Conservation (phyloP, 106 monocot species). For the Dioscorea zingiberensis region DNA sequence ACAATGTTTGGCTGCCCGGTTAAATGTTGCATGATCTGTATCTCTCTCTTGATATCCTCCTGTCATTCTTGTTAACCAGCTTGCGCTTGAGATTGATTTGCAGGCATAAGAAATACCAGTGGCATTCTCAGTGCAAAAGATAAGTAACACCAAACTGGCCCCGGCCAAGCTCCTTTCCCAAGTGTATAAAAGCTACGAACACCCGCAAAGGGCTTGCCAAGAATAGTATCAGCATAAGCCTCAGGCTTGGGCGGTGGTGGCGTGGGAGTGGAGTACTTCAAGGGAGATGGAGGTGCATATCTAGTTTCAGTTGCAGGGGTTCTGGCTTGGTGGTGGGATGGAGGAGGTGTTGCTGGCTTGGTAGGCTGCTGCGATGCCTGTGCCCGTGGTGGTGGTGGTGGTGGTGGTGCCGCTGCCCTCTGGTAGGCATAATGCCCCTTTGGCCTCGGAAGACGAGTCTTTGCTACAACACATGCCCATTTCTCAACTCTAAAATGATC, state of each 20-base stretch:
- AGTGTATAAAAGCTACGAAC: background rate
- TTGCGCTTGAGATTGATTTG: slow-evolving; percentile 11
- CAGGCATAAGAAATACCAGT: slow-evolving; percentile 3
- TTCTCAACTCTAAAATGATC: too few relatives aligned
- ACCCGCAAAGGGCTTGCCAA: slow-evolving; percentile 3
- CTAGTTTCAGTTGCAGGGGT: background rate
- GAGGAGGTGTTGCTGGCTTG: slow-evolving; percentile 2
- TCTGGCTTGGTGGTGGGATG: background rate
- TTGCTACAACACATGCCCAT: slow-evolving; percentile 11
- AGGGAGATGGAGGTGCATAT: background rate
- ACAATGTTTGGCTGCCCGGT: slow-evolving; percentile 10
- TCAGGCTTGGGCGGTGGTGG: background rate
- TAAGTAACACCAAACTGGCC: slow-evolving; percentile 12
- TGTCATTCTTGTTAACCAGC: slow-evolving; percentile 3
- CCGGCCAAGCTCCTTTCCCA: slow-evolving; percentile 9
- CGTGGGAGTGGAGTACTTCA: background rate
- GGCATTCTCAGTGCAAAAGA: slow-evolving; percentile 3
- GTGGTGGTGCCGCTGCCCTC: background rate
- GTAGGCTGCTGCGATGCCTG: background rate
- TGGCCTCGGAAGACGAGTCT: background rate
- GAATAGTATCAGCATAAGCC: background rate
- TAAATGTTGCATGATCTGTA: slow-evolving; percentile 15
- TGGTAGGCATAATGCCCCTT: background rate
- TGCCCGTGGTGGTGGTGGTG: background rate
- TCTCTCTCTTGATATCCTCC: slow-evolving; percentile 13